phyloP scores from a whole-genome alignment of 768 basidiomycete genomes.

The Russula griseocarnosa region DNA sequence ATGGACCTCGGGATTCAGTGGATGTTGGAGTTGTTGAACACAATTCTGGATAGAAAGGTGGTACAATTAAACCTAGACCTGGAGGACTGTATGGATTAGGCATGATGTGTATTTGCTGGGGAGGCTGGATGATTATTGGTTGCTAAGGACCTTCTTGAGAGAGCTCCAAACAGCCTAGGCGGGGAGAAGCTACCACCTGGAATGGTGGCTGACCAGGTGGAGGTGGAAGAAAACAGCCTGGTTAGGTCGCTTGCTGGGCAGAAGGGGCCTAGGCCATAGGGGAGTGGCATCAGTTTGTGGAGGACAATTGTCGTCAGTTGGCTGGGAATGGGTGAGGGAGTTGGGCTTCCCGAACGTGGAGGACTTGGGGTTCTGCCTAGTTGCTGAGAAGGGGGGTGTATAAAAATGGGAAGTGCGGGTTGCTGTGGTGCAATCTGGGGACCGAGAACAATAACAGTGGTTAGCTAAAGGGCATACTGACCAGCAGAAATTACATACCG shows the following conservation, averaged over 20 bases:
- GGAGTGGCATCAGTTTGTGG: neutral
- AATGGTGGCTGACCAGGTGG: neutral
- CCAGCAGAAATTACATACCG: neutral
- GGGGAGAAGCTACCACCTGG: neutral
- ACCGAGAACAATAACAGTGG: constrained; percentile 5
- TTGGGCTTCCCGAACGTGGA: neutral
- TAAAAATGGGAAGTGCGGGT: constrained; percentile 2
- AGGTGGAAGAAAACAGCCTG: neutral
- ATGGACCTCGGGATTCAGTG: neutral
- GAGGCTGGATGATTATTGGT: constrained; percentile 21
- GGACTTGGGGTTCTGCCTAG: constrained; percentile 3
- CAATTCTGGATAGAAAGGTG: neutral
- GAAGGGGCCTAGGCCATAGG: constrained; percentile 2
- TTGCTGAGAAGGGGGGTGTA: constrained; percentile 13
- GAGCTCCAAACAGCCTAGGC: neutral
- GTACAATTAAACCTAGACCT: neutral
- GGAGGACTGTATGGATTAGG: neutral
- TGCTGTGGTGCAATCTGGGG: neutral
- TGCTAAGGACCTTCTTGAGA: constrained; percentile 3
- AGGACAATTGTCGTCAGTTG: constrained; percentile 15
- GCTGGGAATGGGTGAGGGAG: neutral
- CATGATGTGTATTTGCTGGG: neutral
- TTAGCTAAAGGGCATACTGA: neutral
- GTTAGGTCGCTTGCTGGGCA: neutral
- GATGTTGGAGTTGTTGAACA: neutral